phyloP scores from a whole-genome alignment of 2,329 filamentous ascomycete genomes.

The Penicillium olsonii region DNA sequence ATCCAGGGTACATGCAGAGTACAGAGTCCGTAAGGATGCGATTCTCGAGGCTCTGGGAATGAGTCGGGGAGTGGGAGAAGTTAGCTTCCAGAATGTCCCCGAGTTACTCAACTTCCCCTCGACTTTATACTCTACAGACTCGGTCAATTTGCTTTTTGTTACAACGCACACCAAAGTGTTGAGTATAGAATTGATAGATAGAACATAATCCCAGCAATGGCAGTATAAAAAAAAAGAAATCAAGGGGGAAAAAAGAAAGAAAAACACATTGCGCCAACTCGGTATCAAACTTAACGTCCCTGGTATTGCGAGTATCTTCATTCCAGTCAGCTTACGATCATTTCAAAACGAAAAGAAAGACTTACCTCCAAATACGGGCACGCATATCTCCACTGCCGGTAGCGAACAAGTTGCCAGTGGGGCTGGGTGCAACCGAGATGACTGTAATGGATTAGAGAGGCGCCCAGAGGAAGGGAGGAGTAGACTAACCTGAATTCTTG shows the following conservation, averaged over 20 bases:
- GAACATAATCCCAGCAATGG: constrained; percentile 14
- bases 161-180: constrained; percentile 4
- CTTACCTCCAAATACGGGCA: constrained; percentile 90
- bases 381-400: constrained; percentile 98
- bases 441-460: constrained; percentile 53
- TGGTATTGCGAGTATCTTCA: constrained; percentile 41
- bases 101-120: too few species aligned
- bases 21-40: too few species aligned
- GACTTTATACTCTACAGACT: neutral
- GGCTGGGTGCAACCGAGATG: constrained; percentile 94
- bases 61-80: constrained; percentile 14
- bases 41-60: constrained; percentile 18
- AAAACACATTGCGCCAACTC: constrained; percentile 35
- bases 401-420: constrained; percentile 83
- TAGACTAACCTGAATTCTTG: constrained; percentile 77
- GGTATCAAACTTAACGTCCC: constrained; percentile 36
- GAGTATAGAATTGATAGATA: constrained; percentile 2
- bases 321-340: constrained; percentile 10
- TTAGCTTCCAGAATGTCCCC: neutral
- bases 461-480: constrained; percentile 12
- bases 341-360: constrained; percentile 3
- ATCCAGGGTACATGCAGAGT: too few species aligned
- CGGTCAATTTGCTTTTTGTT: constrained; percentile 3
- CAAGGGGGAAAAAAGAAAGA: constrained; percentile 15
- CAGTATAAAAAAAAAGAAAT: constrained; percentile 21